phyloP scores from a whole-genome alignment of 352 stramenopile genomes.

The Globisporangium alternatum region DNA sequence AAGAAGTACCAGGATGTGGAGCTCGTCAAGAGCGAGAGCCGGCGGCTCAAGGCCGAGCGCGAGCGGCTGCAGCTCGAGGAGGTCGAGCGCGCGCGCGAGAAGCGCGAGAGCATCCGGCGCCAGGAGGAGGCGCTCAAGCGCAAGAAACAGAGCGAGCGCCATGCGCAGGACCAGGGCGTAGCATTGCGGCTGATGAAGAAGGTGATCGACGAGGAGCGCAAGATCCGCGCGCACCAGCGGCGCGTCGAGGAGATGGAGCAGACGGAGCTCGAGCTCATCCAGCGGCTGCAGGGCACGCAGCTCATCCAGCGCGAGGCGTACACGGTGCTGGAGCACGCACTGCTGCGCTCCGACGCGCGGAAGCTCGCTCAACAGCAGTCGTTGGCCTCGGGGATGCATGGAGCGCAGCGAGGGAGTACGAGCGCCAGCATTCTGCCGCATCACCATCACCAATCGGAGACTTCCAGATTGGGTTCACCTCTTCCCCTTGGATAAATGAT shows the following conservation, averaged over 20 bases:
- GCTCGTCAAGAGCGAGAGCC: constrained; percentile 66
- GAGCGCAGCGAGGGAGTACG: not conserved
- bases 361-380: constrained; percentile 5
- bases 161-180: constrained; percentile 49
- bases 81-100: constrained; percentile 52
- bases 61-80: constrained; percentile 50
- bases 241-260: constrained; percentile 68
- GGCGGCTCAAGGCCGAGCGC: constrained; percentile 57
- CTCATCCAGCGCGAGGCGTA: constrained; percentile 73
- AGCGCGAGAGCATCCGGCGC: constrained; percentile 44
- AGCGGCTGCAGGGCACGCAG: constrained; percentile 67
- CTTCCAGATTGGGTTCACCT: not conserved
- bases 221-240: constrained; percentile 49
- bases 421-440: constrained; percentile 1
- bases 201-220: constrained; percentile 55
- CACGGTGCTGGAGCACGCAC: constrained; percentile 61
- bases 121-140: constrained; percentile 61
- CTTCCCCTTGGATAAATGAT: not conserved
- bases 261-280: constrained; percentile 56
- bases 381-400: not conserved
- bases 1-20: constrained; percentile 79
- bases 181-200: constrained; percentile 60
- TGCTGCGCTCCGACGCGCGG: constrained; percentile 39
- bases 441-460: not conserved
- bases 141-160: constrained; percentile 38